Evolutionary conservation across 805 yeast species (phyloP).

Genomic region (Saccharomycopsis sp.): DNA sequence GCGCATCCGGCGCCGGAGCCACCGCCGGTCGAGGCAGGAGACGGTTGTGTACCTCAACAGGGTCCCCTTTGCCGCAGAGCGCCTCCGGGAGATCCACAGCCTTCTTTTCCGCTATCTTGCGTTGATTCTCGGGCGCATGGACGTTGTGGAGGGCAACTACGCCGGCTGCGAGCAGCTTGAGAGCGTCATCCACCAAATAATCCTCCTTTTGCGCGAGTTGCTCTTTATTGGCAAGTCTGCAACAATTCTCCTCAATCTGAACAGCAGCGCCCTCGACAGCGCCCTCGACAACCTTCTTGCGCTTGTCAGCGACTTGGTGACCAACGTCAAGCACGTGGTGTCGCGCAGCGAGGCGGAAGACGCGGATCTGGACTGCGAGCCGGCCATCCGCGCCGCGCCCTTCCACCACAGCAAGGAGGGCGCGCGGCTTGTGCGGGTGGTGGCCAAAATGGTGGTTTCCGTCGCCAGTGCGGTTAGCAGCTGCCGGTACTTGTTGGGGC

Average conservation of each 20-base stretch:
- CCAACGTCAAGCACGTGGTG: conserved; percentile 57
- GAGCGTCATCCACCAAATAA: conserved; percentile 60
- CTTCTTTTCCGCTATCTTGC: conserved; percentile 56
- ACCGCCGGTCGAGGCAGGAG: conserved; percentile 30
- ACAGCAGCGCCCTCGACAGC: conserved; percentile 29
- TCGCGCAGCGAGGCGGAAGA: conserved; percentile 42
- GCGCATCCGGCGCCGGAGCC: conserved; percentile 21
- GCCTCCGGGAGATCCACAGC: conserved; percentile 60
- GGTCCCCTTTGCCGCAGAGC: conserved; percentile 56
- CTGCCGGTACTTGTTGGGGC: conserved; percentile 43
- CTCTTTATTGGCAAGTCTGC: conserved; percentile 48
- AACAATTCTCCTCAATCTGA: conserved; percentile 14
- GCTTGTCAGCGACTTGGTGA: conserved; percentile 57
- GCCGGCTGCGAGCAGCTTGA: conserved; percentile 65
- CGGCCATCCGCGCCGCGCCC: conserved; percentile 25
- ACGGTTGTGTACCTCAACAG: conserved; percentile 39
- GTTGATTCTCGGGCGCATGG: conserved; percentile 67
- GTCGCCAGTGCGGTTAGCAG: conserved; percentile 44
- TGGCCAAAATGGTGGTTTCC: conserved; percentile 53
- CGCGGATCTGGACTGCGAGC: conserved; percentile 21
- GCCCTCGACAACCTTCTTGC: conserved; percentile 53
- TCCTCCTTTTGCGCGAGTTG: conserved; percentile 55
- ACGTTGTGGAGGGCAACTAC: conserved; percentile 67
- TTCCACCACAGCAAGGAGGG: conserved; percentile 65
- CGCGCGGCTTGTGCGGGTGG: conserved; percentile 50